These are phyloP conservation scores for Pleurotus giganteus DNA, from an alignment of 768 basidiomycete genomes.

Conservation along the genomic window DNA sequence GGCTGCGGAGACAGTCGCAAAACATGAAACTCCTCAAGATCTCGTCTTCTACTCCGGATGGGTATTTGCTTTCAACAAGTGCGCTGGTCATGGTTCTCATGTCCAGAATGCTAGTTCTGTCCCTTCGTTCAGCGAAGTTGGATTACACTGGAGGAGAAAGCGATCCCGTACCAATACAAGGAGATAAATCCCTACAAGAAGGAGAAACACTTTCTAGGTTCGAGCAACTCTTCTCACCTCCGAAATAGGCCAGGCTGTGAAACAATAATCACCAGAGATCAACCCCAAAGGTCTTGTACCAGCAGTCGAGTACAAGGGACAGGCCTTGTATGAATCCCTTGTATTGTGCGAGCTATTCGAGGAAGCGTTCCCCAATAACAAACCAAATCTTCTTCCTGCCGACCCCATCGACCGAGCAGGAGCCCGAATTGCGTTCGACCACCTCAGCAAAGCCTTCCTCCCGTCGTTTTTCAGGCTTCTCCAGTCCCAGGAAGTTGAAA, in stretches of 20 bases:
- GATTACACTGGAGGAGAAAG: slow-evolving; percentile 66
- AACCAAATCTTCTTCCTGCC: slow-evolving; percentile 46
- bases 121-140: slow-evolving; percentile 61
- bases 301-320: slow-evolving; percentile 46
- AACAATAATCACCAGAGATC: slow-evolving; percentile 37
- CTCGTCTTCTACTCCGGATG: slow-evolving; percentile 61
- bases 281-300: slow-evolving; percentile 75
- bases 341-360: slow-evolving; percentile 67
- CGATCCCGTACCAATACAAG: slow-evolving; percentile 65
- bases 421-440: slow-evolving; percentile 57
- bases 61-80: too few relatives aligned
- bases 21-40: slow-evolving; percentile 51
- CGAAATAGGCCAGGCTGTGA: too few relatives aligned
- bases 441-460: slow-evolving; percentile 49
- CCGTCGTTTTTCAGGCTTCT: slow-evolving; percentile 52
- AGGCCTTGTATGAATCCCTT: slow-evolving; percentile 63
- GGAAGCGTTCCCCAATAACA: slow-evolving; percentile 47
- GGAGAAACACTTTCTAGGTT: slow-evolving; percentile 53
- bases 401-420: slow-evolving; percentile 52
- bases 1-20: slow-evolving; percentile 50
- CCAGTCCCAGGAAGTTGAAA: slow-evolving; percentile 34
- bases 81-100: slow-evolving; percentile 1
- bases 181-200: slow-evolving; percentile 75
- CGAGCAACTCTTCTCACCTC: slow-evolving; percentile 11
- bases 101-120: slow-evolving; percentile 42